Base-by-base conservation (phyloP, 2,329 filamentous ascomycete genomes). In the Exophiala sp. region DNA sequence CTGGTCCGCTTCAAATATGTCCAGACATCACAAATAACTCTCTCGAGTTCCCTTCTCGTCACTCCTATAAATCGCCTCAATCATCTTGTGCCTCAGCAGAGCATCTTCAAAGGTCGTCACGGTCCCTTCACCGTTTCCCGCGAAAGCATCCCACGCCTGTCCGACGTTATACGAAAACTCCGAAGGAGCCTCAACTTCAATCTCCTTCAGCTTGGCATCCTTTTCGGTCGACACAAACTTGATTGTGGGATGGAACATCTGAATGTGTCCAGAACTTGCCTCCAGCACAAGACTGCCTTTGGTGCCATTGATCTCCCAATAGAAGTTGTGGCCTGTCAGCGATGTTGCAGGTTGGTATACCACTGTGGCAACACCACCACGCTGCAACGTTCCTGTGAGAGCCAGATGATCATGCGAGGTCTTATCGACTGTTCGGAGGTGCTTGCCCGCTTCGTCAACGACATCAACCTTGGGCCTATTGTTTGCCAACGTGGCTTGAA, bases 291-390 rank as follows among this genome's bases (percentile, higher is more conserved):
- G 52, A 18, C 38, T 57, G 20, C 57, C 59, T 48, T 62, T 50
- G 46, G 54, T 55, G 20, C 59, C 59, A 39, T 52, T 55, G 40
- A 62, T 60, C 39, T 57, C 52, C 59, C 59, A 62, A 49, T 51
- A 52, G 35, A 59, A 56, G 20, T 45, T 38, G 11, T 46, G 52
- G n/a, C 46, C 52, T 1, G 53, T 53, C 2, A 36, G 18, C 4
- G 52, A 50, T 8, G 34, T 20, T 1, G 57, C 57, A 5, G 44
- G 49, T 14, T 57, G 47, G 32, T 57, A 58, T 11, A 55, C 50
- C 5, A 58, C 48, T 3, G 43, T 53, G 7, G 54, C 57, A 7
- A 59, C 41, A 43, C 44, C 59, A 24, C 51, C 57, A 5, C 34
- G 33, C 20, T 33, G 35, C 21, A 62, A 21, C 2, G 32, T 45